Evolutionary conservation across 768 basidiomycete species (phyloP).

Genomic region (Amanita rimosa): DNA sequence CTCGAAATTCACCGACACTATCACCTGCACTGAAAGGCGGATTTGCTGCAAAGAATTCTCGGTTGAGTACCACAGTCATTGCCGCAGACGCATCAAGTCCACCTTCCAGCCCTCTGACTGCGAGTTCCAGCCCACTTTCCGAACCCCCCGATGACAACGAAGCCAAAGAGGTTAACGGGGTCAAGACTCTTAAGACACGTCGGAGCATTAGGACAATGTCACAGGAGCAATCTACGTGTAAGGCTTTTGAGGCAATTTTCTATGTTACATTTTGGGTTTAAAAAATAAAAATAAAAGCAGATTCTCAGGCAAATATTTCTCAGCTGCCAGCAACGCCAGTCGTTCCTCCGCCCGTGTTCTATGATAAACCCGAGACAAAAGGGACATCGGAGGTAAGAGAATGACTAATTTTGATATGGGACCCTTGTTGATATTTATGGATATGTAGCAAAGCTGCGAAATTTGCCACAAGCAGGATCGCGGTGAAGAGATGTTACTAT

Average conservation of each 20-base stretch:
- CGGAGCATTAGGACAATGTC: conserved; percentile 41
- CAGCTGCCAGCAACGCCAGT: conserved; percentile 13
- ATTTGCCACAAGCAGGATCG: conserved; percentile 85
- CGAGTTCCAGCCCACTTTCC: conserved; percentile 66
- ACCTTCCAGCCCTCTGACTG: conserved; percentile 67
- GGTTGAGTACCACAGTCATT: conserved; percentile 24
- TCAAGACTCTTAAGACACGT: conserved; percentile 29
- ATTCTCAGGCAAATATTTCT: neutral
- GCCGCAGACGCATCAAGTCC: conserved; percentile 40
- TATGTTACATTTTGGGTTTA: neutral
- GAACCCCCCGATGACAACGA: conserved; percentile 76
- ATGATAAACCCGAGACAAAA: conserved; percentile 33
- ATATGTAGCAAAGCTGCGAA: conserved; percentile 74
- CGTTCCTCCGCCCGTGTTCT: conserved; percentile 34
- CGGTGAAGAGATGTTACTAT: conserved; percentile 83
- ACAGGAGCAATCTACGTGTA: conserved; percentile 36
- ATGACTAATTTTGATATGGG: conserved; percentile 17
- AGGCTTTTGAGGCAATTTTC: neutral
- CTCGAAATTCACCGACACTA: conserved; percentile 49
- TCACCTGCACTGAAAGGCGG: conserved; percentile 34
- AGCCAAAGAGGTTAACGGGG: conserved; percentile 39
- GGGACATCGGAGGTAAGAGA: conserved; percentile 41
- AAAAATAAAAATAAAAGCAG: neutral
- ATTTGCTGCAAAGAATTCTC: conserved; percentile 32
- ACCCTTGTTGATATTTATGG: conserved; percentile 15